Conservation (phyloP, 2,329 filamentous ascomycete species). For the Talaromyces pinophilus region DNA sequence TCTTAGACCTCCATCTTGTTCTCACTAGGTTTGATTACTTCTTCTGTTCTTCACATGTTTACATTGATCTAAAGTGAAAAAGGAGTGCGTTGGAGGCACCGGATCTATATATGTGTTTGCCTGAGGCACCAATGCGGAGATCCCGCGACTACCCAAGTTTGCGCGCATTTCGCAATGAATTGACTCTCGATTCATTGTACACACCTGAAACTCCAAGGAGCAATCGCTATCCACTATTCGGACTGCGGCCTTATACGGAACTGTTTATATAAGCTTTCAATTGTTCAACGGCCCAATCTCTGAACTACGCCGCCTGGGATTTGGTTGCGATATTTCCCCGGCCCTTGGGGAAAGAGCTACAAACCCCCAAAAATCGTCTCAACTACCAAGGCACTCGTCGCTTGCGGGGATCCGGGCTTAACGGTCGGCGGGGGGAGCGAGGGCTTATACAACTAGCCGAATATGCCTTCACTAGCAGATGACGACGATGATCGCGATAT, state of each 20-base stretch:
- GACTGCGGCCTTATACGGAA: background rate
- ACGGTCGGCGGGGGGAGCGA: background rate
- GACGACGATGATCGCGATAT: slow-evolving; percentile 26
- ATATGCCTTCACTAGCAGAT: slow-evolving; percentile 40
- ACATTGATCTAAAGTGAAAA: background rate
- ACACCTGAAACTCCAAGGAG: too few relatives aligned
- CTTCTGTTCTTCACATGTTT: background rate
- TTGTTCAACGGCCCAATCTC: background rate
- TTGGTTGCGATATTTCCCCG: background rate
- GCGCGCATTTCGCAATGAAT: background rate
- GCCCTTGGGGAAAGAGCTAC: background rate
- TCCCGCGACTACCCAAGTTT: background rate
- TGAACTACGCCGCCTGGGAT: background rate
- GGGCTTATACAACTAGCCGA: slow-evolving; percentile 1
- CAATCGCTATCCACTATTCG: background rate
- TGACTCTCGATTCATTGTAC: background rate
- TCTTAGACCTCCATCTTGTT: background rate
- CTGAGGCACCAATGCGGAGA: slow-evolving; percentile 24
- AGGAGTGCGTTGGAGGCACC: background rate
- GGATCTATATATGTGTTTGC: slow-evolving; percentile 5
- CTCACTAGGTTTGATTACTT: background rate
- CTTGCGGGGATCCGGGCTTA: background rate
- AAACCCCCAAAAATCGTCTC: background rate
- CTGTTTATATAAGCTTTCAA: background rate
- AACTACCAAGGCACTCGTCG: background rate